A percentile compares a stretch with the other conserved stretches of the same genome.
Conservation (phyloP, 768 basidiomycete genomes). For the Plicaturopsis crispa region DNA sequence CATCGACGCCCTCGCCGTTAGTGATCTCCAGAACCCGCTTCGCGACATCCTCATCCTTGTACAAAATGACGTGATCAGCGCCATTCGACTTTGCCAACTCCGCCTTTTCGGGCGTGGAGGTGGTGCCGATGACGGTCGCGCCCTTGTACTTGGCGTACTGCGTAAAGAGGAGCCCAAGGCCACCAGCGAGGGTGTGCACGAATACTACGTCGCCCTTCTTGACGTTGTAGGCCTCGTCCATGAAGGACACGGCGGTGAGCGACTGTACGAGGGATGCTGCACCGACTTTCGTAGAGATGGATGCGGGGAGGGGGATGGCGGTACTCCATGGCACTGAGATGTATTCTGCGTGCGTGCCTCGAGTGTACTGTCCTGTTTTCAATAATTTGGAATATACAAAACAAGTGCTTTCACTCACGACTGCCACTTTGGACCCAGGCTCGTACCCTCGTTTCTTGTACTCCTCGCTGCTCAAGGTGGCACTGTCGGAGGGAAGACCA, state of each 20-base stretch:
- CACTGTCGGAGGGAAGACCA: slow-evolving; percentile 59
- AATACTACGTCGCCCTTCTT: slow-evolving; percentile 74
- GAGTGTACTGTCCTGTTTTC: slow-evolving; percentile 27
- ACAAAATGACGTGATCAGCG: slow-evolving; percentile 82
- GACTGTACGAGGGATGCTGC: slow-evolving; percentile 70
- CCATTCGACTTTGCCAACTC: slow-evolving; percentile 71
- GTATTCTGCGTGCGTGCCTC: slow-evolving; percentile 65
- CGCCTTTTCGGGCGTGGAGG: slow-evolving; percentile 80
- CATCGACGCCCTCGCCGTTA: slow-evolving; percentile 75
- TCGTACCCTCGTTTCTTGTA: slow-evolving; percentile 59
- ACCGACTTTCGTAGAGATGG: slow-evolving; percentile 50
- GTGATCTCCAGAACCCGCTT: slow-evolving; percentile 69
- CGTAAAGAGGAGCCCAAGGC: slow-evolving; percentile 63
- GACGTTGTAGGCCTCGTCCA: slow-evolving; percentile 81
- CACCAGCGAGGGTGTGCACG: slow-evolving; percentile 89
- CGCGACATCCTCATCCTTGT: slow-evolving; percentile 68
- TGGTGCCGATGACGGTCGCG: slow-evolving; percentile 89
- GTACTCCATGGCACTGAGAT: slow-evolving; percentile 54
- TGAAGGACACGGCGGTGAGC: slow-evolving; percentile 68
- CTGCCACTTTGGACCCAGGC: slow-evolving; percentile 67
- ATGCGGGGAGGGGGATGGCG: slow-evolving; percentile 58
- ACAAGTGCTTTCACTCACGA: slow-evolving; percentile 35
- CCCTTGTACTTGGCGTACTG: slow-evolving; percentile 70
- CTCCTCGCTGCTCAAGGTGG: slow-evolving; percentile 49
- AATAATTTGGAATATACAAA: background rate